Evolutionary conservation across 1,139 yeast genomes (phyloP).

Genomic region (Blastobotrys elegans): DNA sequence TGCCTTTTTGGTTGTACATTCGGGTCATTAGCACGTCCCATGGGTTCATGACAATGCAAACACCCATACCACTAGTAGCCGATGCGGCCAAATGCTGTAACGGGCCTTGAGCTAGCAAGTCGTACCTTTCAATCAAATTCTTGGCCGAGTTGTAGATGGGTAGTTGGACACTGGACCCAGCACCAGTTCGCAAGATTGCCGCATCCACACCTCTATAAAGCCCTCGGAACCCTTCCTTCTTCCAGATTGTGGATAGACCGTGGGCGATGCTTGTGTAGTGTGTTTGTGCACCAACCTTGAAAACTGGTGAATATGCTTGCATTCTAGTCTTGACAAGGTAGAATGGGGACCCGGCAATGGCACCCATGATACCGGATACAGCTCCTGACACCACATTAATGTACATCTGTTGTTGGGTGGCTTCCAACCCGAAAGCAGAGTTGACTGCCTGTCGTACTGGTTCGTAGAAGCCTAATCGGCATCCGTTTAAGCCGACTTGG

Average conservation of each 20-base stretch:
- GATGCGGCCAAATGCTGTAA: constrained; percentile 70
- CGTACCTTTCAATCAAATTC: constrained; percentile 45
- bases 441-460: constrained; percentile 69
- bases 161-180: constrained; percentile 91
- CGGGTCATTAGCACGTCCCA: constrained; percentile 94
- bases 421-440: constrained; percentile 46
- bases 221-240: constrained; percentile 70
- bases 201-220: constrained; percentile 91
- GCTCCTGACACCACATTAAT: constrained; percentile 80
- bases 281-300: constrained; percentile 86
- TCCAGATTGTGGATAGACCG: constrained; percentile 60
- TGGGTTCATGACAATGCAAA: constrained; percentile 93
- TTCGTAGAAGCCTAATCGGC: constrained; percentile 89
- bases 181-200: constrained; percentile 88
- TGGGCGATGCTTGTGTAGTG: constrained; percentile 66
- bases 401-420: constrained; percentile 47
- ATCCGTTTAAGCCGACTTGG: constrained; percentile 87
- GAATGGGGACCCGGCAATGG: constrained; percentile 83
- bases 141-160: constrained; percentile 88
- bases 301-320: constrained; percentile 76
- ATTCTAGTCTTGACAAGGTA: constrained; percentile 90
- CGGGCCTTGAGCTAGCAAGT: constrained; percentile 58
- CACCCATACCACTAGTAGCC: constrained; percentile 83
- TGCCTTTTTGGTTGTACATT: constrained; percentile 90
- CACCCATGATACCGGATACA: constrained; percentile 83